Base-by-base conservation (phyloP, 2,329 filamentous ascomycete genomes). In the Scedosporium apiospermum region DNA sequence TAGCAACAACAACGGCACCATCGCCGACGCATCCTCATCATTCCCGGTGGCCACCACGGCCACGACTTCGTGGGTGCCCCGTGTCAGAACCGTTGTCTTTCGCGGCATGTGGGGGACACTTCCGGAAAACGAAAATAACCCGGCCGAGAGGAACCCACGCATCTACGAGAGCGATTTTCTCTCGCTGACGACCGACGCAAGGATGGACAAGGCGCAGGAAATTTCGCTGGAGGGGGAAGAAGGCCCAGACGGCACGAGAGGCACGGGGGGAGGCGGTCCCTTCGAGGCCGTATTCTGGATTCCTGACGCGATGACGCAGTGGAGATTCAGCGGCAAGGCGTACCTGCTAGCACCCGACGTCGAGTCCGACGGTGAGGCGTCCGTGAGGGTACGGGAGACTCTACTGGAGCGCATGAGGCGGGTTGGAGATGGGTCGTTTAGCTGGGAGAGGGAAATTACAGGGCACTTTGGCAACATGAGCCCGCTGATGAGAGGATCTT, bases 281-380 rank as follows among this genome's bases (percentile, higher is more conserved):
- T 85, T 93, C n/a, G 93, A 97, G 75, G 90, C 87, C 6, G 84
- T 91, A 10, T 95, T 90, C 72, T 98, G 93, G 93, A 78, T 87
- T 9, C 82, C 84, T 66, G 83, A 88, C 53, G 78, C 80, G 4
- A 83, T 80, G 72, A 88, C 85, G 16, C 93, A 98, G 77, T 98
- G 93, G 93, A 84, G 93, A 64, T 73, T 98, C 41, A 85, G 87
- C 58, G 93, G 93, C 1, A 80, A 78, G 64, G 90, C 88, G 18
- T 95, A 87, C 76, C 77, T 96, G 4, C 78, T 98, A 38, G 90
- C 85, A 0, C 79, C 82, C 58, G 89, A 92, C 68, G 83, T 88
- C 63, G 81, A 88, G 76, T 67, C 70, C 7, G 69, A 69, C 5
- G 21, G 23, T 6, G 23, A 62, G 3, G 68, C 67, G 7, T 70